Percentiles rank a stretch among this genome's conserved stretches.
Evolutionary conservation across 139 green algal genomes (phyloP).

Genomic region (Auxenochlorella pyrenoidosa): DNA sequence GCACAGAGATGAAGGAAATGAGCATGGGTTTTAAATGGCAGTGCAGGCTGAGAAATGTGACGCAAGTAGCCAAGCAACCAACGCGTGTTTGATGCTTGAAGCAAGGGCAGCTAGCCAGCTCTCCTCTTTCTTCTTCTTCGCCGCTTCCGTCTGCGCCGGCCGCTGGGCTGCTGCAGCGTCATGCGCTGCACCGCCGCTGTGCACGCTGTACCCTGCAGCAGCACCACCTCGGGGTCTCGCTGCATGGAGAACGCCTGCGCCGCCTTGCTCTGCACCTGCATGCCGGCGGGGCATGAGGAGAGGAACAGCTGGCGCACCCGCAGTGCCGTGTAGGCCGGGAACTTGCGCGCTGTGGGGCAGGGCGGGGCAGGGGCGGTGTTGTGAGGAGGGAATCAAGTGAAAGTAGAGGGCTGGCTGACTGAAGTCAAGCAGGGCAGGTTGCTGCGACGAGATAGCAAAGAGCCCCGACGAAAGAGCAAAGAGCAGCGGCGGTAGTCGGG

Average conservation of each 20-base stretch:
- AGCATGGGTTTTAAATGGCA: background rate
- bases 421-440: too few relatives aligned
- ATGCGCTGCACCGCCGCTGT: background rate
- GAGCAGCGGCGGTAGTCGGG: too few relatives aligned
- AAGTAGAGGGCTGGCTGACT: background rate
- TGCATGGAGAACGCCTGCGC: background rate
- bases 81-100: too few relatives aligned
- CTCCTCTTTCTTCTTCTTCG: background rate
- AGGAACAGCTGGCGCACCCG: constrained; percentile 28
- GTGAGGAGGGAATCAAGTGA: background rate
- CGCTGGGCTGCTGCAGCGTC: background rate
- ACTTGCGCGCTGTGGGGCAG: constrained; percentile 26
- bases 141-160: background rate
- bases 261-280: constrained; percentile 19
- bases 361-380: background rate
- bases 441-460: too few relatives aligned
- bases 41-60: background rate
- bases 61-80: too few relatives aligned
- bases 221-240: background rate
- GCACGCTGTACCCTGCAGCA: constrained; percentile 17
- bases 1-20: background rate
- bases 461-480: too few relatives aligned
- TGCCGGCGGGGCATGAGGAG: constrained; percentile 15
- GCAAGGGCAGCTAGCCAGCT: background rate
- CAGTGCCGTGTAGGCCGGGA: constrained; percentile 17